A percentile compares a stretch with the other conserved stretches of the same genome.
Evolutionary conservation across 352 stramenopile genomes (phyloP).

Genomic region (Phytophthora cactorum): DNA sequence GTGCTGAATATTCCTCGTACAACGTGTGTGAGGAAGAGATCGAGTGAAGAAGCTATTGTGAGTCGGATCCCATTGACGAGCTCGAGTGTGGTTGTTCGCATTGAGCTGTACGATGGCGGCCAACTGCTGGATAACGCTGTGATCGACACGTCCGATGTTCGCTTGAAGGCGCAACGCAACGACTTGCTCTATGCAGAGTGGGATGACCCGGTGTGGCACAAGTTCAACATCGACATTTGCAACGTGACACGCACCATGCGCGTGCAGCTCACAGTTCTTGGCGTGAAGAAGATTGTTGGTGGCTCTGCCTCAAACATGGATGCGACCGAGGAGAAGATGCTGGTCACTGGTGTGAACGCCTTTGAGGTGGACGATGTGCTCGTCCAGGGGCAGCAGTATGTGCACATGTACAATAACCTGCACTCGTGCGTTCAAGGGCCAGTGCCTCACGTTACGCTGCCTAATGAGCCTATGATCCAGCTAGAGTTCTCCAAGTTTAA

Average conservation of each 20-base stretch:
- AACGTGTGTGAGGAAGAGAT: slow-evolving; percentile 70
- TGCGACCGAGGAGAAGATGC: slow-evolving; percentile 68
- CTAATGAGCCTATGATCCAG: slow-evolving; percentile 76
- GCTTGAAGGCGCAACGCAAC: slow-evolving; percentile 72
- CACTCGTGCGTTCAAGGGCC: slow-evolving; percentile 71
- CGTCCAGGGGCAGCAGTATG: slow-evolving; percentile 70
- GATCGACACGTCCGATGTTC: slow-evolving; percentile 75
- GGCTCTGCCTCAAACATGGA: slow-evolving; percentile 45
- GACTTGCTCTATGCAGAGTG: slow-evolving; percentile 79
- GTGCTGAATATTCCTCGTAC: slow-evolving; percentile 85
- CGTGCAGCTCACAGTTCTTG: slow-evolving; percentile 74
- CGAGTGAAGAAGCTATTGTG: slow-evolving; percentile 70
- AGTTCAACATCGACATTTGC: slow-evolving; percentile 77
- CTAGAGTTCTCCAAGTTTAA: slow-evolving; percentile 73
- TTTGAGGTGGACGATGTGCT: slow-evolving; percentile 83
- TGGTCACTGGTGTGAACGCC: slow-evolving; percentile 82
- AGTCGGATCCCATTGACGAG: slow-evolving; percentile 56
- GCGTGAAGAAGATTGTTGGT: slow-evolving; percentile 72
- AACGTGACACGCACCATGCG: slow-evolving; percentile 79
- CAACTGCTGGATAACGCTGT: slow-evolving; percentile 73
- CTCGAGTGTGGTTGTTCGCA: slow-evolving; percentile 74
- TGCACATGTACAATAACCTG: slow-evolving; percentile 86
- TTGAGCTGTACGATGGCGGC: slow-evolving; percentile 80
- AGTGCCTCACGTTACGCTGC: slow-evolving; percentile 74
- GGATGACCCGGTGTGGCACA: slow-evolving; percentile 77